Evolutionary conservation across 495 filamentous ascomycete genomes (phyloP).

Genomic region (Astrocystis sublimbata): DNA sequence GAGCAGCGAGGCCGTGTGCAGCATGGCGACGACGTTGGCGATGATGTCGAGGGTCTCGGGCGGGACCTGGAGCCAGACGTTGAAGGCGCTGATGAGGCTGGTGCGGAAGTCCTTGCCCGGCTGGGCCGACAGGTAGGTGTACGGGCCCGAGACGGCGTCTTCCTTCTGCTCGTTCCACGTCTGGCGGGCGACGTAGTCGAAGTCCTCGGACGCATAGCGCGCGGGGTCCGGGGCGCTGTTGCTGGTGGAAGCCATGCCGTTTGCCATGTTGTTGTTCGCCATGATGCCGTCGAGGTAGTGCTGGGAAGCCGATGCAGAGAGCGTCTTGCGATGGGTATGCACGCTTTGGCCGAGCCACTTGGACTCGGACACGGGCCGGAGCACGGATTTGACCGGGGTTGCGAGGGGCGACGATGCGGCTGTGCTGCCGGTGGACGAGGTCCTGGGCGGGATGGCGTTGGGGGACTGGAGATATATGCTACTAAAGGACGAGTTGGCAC

Average conservation of each 20-base stretch:
- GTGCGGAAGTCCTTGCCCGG: conserved; percentile 92
- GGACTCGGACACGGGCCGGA: conserved; percentile 56
- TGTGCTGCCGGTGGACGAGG: conserved; percentile 59
- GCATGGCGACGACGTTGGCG: conserved; percentile 84
- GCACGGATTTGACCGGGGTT: conserved; percentile 48
- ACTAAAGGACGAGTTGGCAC: conserved; percentile 21
- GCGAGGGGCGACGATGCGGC: too few relatives aligned
- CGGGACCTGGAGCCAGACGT: conserved; percentile 86
- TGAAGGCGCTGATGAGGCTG: conserved; percentile 86
- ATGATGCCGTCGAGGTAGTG: conserved; percentile 31
- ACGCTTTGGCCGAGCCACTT: conserved; percentile 52
- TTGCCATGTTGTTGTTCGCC: too few relatives aligned
- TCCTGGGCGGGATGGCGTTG: conserved; percentile 70
- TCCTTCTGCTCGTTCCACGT: conserved; percentile 74
- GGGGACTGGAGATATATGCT: conserved; percentile 58
- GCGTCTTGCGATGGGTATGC: conserved; percentile 38
- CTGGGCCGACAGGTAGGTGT: conserved; percentile 79
- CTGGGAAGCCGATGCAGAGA: conserved; percentile 28
- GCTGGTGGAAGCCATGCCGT: conserved; percentile 36
- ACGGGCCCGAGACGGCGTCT: conserved; percentile 78
- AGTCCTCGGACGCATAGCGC: conserved; percentile 50
- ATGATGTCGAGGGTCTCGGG: conserved; percentile 74
- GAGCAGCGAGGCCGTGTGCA: conserved; percentile 90
- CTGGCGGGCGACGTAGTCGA: conserved; percentile 38
- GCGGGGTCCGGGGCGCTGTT: conserved; percentile 41